phyloP scores from a whole-genome alignment of 1,139 yeast genomes.

The Diutina neorugosa region DNA sequence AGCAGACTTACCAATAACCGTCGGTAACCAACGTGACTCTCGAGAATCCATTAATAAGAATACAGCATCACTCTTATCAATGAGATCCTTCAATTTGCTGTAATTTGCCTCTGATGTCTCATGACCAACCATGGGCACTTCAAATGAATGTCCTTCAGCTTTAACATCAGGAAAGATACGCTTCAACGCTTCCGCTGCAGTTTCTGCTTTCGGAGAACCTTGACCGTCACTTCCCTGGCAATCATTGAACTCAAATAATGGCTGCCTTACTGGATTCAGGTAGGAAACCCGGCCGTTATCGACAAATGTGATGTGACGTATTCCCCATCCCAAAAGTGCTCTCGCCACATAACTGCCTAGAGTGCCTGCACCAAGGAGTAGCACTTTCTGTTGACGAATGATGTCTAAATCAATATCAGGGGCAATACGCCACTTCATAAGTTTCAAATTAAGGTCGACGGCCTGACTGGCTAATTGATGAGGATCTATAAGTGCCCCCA shows the following conservation, averaged over 20 bases:
- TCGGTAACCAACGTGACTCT: constrained; percentile 94
- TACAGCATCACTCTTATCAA: constrained; percentile 59
- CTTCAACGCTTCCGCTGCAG: constrained; percentile 64
- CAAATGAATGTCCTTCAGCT: constrained; percentile 48
- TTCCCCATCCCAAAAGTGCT: constrained; percentile 89
- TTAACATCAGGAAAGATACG: constrained; percentile 70
- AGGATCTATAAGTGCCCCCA: constrained; percentile 75
- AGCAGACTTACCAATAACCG: constrained; percentile 58
- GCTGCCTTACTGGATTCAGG: constrained; percentile 93
- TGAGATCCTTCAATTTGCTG: constrained; percentile 37
- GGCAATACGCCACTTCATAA: constrained; percentile 95
- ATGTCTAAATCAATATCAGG: constrained; percentile 65
- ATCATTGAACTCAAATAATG: constrained; percentile 67
- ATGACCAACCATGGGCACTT: constrained; percentile 96
- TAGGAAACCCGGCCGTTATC: constrained; percentile 84
- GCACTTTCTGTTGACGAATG: constrained; percentile 46
- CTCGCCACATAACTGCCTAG: constrained; percentile 87
- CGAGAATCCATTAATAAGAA: constrained; percentile 86
- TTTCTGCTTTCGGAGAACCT: constrained; percentile 60
- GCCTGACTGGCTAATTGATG: constrained; percentile 77
- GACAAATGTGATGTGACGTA: constrained; percentile 68
- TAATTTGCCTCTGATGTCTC: constrained; percentile 30
- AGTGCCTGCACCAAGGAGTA: constrained; percentile 93
- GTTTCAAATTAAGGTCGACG: constrained; percentile 74
- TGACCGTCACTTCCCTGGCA: constrained; percentile 44